These are phyloP conservation scores for Leishmania guyanensis DNA, from an alignment of 208 protist species.

Conservation along the genomic window DNA sequence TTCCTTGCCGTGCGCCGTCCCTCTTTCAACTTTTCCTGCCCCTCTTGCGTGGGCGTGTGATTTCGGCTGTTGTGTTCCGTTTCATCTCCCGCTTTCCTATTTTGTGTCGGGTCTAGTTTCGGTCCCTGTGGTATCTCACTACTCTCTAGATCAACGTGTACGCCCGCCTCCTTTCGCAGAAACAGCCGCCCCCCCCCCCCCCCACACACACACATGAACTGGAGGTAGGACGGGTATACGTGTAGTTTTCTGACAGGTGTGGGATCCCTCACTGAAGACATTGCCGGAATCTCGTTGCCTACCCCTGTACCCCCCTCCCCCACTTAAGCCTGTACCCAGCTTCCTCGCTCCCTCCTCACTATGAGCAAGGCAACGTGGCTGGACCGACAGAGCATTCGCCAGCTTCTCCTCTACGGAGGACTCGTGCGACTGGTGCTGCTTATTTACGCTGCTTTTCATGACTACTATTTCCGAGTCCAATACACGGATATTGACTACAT, in stretches of 20 bases:
- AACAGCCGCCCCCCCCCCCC: not conserved
- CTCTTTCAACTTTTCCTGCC: not conserved
- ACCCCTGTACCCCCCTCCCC: not conserved
- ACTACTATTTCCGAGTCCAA: conserved; percentile 86
- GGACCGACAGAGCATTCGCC: conserved; percentile 32
- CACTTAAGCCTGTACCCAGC: not conserved
- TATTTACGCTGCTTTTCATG: conserved; percentile 81
- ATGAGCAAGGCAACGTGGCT: conserved; percentile 20
- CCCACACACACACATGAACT: not conserved
- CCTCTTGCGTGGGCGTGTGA: not conserved
- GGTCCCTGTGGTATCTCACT: not conserved
- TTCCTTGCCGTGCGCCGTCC: not conserved
- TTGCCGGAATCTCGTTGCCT: not conserved
- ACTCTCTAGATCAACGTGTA: not conserved
- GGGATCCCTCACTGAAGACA: not conserved
- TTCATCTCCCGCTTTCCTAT: not conserved
- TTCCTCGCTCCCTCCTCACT: not conserved
- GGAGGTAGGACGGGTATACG: not conserved
- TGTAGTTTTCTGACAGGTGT: not conserved
- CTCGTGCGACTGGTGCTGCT: conserved; percentile 71
- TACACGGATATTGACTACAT: conserved; percentile 97
- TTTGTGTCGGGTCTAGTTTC: not conserved
- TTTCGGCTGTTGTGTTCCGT: not conserved
- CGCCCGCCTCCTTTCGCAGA: not conserved
- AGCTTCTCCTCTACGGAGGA: conserved; percentile 46